A percentile compares a stretch with the other conserved stretches of the same genome.
Evolutionary conservation across 2,329 filamentous ascomycete genomes (phyloP).

Genomic region (Penicillium hesseltinei): DNA sequence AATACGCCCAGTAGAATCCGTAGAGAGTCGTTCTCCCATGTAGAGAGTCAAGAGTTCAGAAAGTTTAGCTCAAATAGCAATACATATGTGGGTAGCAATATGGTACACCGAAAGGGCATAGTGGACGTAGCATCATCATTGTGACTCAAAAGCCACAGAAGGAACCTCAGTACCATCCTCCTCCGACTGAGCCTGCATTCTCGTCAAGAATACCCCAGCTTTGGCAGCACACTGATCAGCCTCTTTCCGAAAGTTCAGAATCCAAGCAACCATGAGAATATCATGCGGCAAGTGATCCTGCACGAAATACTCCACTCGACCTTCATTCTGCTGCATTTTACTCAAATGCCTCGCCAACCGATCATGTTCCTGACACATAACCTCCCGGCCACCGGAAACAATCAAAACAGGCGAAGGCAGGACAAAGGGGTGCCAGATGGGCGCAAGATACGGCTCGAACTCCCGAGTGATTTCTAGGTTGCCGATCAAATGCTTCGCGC

Average conservation of each 20-base stretch:
- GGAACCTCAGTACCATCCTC: neutral
- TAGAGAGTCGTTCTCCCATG: neutral
- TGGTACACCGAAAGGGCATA: neutral
- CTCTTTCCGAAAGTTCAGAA: slow-evolving; percentile 5
- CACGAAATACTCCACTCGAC: slow-evolving; percentile 8
- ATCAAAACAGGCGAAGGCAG: slow-evolving; percentile 5
- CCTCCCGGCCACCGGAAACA: slow-evolving; percentile 7
- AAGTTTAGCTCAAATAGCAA: neutral
- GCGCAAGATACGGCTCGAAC: slow-evolving; percentile 1
- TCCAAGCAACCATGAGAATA: slow-evolving; percentile 8
- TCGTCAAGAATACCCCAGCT: slow-evolving; percentile 3
- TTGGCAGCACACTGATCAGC: slow-evolving; percentile 4
- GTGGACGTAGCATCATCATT: neutral
- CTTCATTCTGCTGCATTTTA: slow-evolving; percentile 9
- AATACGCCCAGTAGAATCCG: neutral
- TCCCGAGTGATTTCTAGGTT: slow-evolving; percentile 1
- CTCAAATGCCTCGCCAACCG: slow-evolving; percentile 3
- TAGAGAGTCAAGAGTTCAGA: neutral
- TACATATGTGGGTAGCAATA: neutral
- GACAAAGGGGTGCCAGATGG: slow-evolving; percentile 2
- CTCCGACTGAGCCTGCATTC: neutral
- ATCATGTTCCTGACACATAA: slow-evolving; percentile 12
- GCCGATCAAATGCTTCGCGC: slow-evolving; percentile 5
- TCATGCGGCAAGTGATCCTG: slow-evolving; percentile 5
- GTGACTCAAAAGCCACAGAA: neutral